A percentile compares a stretch with the other conserved stretches of the same genome.
Evolutionary conservation across 225 moss, liverwort and hornwort genomes (phyloP).

Genomic region (Pseudisothecium myosuroides): DNA sequence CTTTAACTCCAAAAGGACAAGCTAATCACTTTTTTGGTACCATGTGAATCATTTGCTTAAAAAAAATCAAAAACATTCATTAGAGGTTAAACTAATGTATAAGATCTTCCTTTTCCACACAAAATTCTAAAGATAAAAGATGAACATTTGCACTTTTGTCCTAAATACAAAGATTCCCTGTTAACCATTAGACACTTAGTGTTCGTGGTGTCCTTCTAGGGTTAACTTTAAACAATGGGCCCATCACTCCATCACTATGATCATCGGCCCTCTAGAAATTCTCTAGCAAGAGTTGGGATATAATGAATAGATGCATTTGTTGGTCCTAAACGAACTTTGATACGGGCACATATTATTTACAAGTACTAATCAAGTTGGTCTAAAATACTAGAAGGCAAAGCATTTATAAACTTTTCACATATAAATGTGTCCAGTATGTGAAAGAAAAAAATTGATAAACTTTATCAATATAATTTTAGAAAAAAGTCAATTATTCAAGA

Average conservation of each 20-base stretch:
- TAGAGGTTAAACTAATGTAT: too few relatives aligned
- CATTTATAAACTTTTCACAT: not conserved
- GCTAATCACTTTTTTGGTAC: too few relatives aligned
- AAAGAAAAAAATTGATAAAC: not conserved
- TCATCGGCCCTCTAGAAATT: accelerated
- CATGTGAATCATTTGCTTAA: too few relatives aligned
- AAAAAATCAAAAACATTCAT: too few relatives aligned
- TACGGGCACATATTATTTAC: not conserved
- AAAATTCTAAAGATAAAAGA: too few relatives aligned
- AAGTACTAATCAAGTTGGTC: not conserved
- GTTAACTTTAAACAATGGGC: not conserved
- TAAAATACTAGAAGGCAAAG: not conserved
- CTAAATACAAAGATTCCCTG: too few relatives aligned
- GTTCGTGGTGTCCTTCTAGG: too few relatives aligned
- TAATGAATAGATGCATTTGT: not conserved
- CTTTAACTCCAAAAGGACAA: not conserved
- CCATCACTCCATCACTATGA: not conserved
- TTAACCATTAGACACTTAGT: too few relatives aligned
- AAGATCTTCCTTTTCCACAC: too few relatives aligned
- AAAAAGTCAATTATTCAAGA: not conserved
- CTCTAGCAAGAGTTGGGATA: accelerated
- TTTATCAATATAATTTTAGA: not conserved
- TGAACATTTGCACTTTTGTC: too few relatives aligned
- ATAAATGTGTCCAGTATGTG: not conserved
- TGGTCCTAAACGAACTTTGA: not conserved